phyloP scores from a whole-genome alignment of 306 rosid species.

The Leucaena leucocephala region DNA sequence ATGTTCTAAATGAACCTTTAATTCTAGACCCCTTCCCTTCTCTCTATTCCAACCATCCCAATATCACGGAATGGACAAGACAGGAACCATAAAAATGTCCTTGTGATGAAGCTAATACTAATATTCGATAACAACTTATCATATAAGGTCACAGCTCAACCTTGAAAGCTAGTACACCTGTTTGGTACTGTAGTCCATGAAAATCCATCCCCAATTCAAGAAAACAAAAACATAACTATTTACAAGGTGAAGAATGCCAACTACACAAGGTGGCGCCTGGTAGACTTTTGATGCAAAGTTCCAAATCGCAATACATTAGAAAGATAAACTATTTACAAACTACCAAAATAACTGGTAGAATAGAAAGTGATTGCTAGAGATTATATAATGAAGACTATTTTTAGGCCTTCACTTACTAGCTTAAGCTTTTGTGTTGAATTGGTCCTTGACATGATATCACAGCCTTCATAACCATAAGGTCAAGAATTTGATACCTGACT shows the following conservation, averaged over 20 bases:
- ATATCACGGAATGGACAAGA: neutral
- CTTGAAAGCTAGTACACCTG: neutral
- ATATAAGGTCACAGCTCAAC: neutral
- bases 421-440: neutral
- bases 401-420: neutral
- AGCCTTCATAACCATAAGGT: neutral
- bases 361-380: neutral
- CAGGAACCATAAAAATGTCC: neutral
- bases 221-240: neutral
- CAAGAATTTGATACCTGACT: neutral
- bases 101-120: neutral
- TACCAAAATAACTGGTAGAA: neutral
- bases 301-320: neutral
- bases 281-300: neutral
- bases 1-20: constrained; percentile 6
- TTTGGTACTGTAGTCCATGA: neutral
- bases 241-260: neutral
- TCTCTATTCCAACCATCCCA: constrained; percentile 2
- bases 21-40: constrained; percentile 21
- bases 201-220: neutral
- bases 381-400: neutral
- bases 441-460: neutral
- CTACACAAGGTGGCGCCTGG: neutral
- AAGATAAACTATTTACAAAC: neutral
- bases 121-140: too few species aligned